phyloP scores from a whole-genome alignment of 176 grass and related monocot genomes.

The Miscanthus lutarioriparius region DNA sequence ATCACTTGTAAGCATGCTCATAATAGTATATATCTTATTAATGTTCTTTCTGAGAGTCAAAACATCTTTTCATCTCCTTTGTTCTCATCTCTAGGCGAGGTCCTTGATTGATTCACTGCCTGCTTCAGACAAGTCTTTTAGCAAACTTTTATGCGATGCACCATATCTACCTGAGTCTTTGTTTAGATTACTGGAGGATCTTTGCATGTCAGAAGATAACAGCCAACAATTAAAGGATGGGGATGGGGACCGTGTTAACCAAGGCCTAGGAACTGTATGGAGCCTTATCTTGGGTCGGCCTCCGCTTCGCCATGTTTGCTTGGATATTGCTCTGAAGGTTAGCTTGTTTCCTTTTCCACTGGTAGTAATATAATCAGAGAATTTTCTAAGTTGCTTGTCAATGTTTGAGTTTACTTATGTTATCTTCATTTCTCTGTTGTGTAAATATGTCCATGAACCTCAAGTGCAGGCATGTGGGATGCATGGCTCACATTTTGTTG shows the following conservation, averaged over 20 bases:
- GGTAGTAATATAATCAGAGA: background rate
- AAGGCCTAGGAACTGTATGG: conserved; percentile 89
- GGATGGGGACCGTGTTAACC: conserved; percentile 81
- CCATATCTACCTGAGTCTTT: conserved; percentile 71
- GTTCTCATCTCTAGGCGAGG: conserved; percentile 53
- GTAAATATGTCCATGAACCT: conserved; percentile 15
- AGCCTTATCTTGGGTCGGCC: conserved; percentile 89
- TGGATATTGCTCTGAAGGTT: conserved; percentile 98
- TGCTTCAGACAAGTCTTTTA: conserved; percentile 91
- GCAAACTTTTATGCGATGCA: conserved; percentile 82
- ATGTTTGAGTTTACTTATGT: conserved; percentile 23
- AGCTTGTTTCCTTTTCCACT: conserved; percentile 34
- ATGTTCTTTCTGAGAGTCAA: conserved; percentile 20
- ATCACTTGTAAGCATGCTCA: conserved; percentile 72
- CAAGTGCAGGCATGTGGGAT: conserved; percentile 11
- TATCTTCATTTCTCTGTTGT: conserved; percentile 6
- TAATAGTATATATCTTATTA: conserved; percentile 26
- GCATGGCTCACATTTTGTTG: conserved; percentile 7
- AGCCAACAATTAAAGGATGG: conserved; percentile 58
- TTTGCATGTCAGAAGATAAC: conserved; percentile 69
- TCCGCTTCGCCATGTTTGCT: conserved; percentile 64
- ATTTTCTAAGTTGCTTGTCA: conserved; percentile 14
- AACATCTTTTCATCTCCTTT: conserved; percentile 27
- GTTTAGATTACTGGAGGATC: conserved; percentile 79
- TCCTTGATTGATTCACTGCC: conserved; percentile 81